Percentiles rank a stretch among this genome's conserved stretches.
Conservation (phyloP, 176 grass and related monocot species). For the Ensete glaucum region DNA sequence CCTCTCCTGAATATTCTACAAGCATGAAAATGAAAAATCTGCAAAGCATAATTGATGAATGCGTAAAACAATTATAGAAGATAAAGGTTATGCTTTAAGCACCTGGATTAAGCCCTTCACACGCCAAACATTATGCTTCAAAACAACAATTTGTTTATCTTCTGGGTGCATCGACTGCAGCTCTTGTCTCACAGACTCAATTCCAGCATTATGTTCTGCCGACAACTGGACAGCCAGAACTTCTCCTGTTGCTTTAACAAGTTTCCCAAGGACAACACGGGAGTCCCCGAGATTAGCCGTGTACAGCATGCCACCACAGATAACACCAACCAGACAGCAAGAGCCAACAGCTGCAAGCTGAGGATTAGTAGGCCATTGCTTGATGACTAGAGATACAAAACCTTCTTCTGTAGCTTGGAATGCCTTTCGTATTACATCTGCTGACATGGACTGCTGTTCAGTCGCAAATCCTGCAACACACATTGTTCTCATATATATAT, state of each 20-base stretch:
- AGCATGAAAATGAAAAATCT: background rate
- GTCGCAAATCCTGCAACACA: constrained; percentile 16
- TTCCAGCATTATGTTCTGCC: constrained; percentile 23
- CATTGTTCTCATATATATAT: background rate
- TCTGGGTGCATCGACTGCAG: constrained; percentile 20
- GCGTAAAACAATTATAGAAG: background rate
- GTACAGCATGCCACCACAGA: constrained; percentile 20
- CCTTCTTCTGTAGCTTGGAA: constrained; percentile 26
- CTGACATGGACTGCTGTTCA: constrained; percentile 21
- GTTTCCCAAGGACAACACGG: constrained; percentile 26
- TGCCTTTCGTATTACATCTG: constrained; percentile 24
- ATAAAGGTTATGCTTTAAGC: background rate
- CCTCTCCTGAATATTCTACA: background rate
- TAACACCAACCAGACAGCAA: constrained; percentile 24
- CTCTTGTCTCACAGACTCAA: constrained; percentile 27
- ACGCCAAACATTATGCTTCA: constrained; percentile 32
- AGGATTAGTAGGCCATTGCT: constrained; percentile 25
- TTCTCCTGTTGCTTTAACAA: constrained; percentile 25
- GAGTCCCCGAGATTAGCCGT: constrained; percentile 27
- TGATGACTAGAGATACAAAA: constrained; percentile 20
- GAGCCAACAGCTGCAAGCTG: constrained; percentile 28
- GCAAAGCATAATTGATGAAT: background rate
- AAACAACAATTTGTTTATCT: constrained; percentile 23
- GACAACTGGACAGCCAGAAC: constrained; percentile 24
- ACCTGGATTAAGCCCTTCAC: constrained; percentile 32